Base-by-base conservation (phyloP, 164 flowering plant species). In the Taxillus chinensis region DNA sequence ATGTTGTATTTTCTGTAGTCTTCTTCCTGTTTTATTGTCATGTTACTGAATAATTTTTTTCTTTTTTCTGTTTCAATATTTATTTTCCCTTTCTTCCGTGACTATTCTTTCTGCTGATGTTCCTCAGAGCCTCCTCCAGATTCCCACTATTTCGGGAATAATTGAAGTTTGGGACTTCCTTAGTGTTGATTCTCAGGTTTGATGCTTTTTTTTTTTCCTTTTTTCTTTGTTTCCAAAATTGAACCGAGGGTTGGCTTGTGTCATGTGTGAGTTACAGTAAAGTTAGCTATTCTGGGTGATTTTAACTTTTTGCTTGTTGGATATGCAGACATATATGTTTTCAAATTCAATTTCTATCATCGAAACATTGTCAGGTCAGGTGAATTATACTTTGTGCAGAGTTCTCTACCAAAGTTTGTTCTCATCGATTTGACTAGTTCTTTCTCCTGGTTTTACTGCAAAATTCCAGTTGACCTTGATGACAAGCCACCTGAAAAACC, bases 121-220 rank as follows among this genome's bases (percentile, higher is more conserved):
- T 72, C 53, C 45, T 37, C 90, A 91, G 99, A 84, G 74, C 64
- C 87, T 95, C 56, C 73, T 95, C 79, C 89, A 82, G 68, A 87
- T 95, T 68, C 99, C 99, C 51, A 85, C 77, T 57, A 46, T 95
- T 75, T 89, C 97, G 10, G 82, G 85, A 59, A 89, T 96, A 16
- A 87, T 95, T 67, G 99, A 95, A 77, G 97, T 95, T 67, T 95
- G 99, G 99, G 99, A 95, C 79, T 95, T 95, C 73, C 89, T 95
- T 59, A 89, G 96, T 71, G 96, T 95, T 62, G 99, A 95, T 77
- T 95, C 99, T 55, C 98, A 95, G 99, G 99, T 95, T 68, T 68
- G 62, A n/a, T 38, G 13, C n/a, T n/a, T 42, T 66, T 49, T 57
- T 38, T 45, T 59, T 40, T 42, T 57, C 27, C n/a, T 42, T 66